Conservation (phyloP, 2,329 filamentous ascomycete genomes). For the Ophiostoma montium region DNA sequence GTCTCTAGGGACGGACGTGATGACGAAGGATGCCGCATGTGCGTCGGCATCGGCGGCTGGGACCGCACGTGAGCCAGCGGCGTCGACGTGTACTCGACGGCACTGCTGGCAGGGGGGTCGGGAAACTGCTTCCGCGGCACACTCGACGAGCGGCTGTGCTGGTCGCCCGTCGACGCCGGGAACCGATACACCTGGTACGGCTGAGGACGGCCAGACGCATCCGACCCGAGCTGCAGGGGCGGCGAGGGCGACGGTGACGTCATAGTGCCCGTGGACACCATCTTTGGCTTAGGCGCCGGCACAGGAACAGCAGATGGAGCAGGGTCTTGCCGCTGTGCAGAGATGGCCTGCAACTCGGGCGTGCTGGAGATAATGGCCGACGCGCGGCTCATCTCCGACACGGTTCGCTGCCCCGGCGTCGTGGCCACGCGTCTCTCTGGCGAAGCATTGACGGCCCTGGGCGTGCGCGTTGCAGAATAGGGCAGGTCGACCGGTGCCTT, state of each 20-base stretch:
- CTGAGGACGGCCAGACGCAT: slow-evolving; percentile 22
- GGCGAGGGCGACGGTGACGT: slow-evolving; percentile 44
- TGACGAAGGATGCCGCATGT: slow-evolving; percentile 31
- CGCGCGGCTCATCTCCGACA: slow-evolving; percentile 40
- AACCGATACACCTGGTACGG: slow-evolving; percentile 29
- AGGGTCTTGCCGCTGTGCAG: slow-evolving; percentile 23
- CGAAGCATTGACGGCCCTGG: slow-evolving; percentile 1
- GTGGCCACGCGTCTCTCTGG: slow-evolving; percentile 17
- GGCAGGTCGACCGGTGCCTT: not conserved
- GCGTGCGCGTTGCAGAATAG: not conserved
- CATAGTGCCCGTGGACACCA: slow-evolving; percentile 61
- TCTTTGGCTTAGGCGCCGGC: slow-evolving; percentile 20
- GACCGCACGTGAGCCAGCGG: slow-evolving; percentile 1
- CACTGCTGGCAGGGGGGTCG: not conserved
- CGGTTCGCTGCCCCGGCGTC: slow-evolving; percentile 27
- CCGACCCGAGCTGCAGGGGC: not conserved
- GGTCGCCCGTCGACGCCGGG: slow-evolving; percentile 23
- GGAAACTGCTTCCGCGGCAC: slow-evolving; percentile 17
- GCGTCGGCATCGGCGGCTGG: slow-evolving; percentile 18
- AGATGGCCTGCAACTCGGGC: slow-evolving; percentile 45
- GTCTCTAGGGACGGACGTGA: slow-evolving; percentile 58
- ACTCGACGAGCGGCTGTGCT: slow-evolving; percentile 23
- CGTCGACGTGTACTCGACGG: slow-evolving; percentile 15
- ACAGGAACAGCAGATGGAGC: not conserved
- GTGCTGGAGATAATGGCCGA: slow-evolving; percentile 49